Conservation (phyloP, 83 land plant genomes). For the Diphasiastrum complanatum region DNA sequence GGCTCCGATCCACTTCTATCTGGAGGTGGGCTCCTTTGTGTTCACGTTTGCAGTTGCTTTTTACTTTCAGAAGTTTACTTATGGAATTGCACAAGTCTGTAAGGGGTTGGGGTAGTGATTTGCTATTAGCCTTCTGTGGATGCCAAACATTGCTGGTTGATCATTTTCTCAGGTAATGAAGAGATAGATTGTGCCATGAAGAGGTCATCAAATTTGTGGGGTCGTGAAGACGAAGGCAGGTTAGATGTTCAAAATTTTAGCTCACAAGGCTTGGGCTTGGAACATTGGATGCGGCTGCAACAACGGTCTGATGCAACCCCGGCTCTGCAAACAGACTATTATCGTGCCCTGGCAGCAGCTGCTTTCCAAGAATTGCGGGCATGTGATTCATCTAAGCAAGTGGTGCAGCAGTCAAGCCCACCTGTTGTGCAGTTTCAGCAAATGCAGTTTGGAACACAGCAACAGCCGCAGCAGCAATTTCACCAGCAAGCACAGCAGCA, state of each 20-base stretch:
- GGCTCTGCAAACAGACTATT: neutral
- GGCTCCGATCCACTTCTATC: no score
- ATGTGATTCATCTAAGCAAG: neutral
- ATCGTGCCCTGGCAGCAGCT: slow-evolving; percentile 2
- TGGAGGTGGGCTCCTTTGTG: no score
- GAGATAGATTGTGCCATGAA: neutral
- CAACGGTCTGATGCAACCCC: slow-evolving; percentile 6
- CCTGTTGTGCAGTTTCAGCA: no score
- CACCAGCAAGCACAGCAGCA: neutral
- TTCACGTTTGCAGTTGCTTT: no score
- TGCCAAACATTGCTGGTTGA: neutral
- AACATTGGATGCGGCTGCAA: slow-evolving; percentile 14
- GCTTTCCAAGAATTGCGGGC: slow-evolving; percentile 8
- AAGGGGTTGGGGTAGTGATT: no score
- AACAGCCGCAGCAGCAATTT: neutral
- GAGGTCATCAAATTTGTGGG: neutral
- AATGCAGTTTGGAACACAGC: neutral
- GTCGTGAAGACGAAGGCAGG: neutral
- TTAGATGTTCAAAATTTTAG: neutral
- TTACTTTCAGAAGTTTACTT: no score
- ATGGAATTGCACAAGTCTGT: no score
- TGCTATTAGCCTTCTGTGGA: no score
- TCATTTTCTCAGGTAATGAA: neutral
- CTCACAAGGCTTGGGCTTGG: slow-evolving; percentile 1
- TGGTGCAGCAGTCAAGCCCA: neutral